phyloP scores from a whole-genome alignment of 352 stramenopile species.

The Globisporangium iwayamae region DNA sequence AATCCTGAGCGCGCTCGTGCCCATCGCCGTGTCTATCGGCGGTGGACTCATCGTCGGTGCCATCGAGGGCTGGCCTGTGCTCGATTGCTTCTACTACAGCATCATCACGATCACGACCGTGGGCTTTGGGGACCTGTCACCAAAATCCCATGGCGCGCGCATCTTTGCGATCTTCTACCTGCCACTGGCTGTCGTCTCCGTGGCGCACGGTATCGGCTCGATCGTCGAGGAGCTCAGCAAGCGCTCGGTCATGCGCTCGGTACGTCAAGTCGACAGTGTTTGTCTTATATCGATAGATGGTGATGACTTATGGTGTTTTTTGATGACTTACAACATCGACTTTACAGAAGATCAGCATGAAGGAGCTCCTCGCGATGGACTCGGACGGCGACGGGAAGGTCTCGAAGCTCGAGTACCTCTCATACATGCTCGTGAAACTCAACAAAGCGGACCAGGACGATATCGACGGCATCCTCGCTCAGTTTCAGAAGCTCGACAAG shows the following conservation, averaged over 20 bases:
- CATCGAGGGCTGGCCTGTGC: conserved; percentile 55
- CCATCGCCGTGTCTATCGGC: conserved; percentile 49
- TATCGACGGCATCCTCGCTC: conserved; percentile 58
- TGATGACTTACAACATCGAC: neutral
- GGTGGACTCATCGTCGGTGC: conserved; percentile 46
- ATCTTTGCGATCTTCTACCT: conserved; percentile 88
- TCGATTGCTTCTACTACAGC: conserved; percentile 92
- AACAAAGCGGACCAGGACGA: conserved; percentile 64
- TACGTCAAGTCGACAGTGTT: neutral
- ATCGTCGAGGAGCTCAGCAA: conserved; percentile 63
- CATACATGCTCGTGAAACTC: conserved; percentile 76
- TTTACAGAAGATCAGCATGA: conserved; percentile 63
- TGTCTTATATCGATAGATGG: neutral
- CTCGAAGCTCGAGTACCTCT: conserved; percentile 60
- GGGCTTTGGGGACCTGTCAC: conserved; percentile 79
- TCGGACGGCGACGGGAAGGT: conserved; percentile 64
- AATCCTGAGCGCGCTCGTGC: conserved; percentile 35
- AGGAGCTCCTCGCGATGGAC: conserved; percentile 68
- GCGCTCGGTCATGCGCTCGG: conserved; percentile 49
- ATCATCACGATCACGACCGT: conserved; percentile 90
- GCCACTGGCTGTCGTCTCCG: conserved; percentile 55
- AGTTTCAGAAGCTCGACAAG: conserved; percentile 65
- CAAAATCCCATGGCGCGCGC: conserved; percentile 47
- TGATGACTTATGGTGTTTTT: neutral
- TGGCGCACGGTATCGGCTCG: conserved; percentile 62